Base-by-base conservation (phyloP, 1,284 basidiomycete genomes). In the Trichosporon coremiiforme region DNA sequence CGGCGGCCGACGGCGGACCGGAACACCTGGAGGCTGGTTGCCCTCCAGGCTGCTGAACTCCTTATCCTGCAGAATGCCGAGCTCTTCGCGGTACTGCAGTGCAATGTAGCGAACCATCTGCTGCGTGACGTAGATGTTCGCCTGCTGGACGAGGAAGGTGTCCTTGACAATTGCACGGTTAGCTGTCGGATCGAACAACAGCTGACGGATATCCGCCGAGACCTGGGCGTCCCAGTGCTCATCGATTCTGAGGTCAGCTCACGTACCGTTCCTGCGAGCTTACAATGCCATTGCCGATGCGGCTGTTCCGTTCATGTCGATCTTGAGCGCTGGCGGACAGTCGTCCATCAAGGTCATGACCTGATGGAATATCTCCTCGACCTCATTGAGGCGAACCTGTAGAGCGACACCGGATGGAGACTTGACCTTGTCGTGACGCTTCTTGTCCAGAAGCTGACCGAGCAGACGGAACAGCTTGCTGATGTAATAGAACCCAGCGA, bases 101-200 rank as follows among this genome's bases (percentile, higher is more conserved):
- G 92, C 91, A 70, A 94, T 91, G 78, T 93, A 94, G 68, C 92
- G 90, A 70, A 92, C 91, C 69, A 94, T 88, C 92, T 94, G 92
- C 91, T 94, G 68, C 2, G 92, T 94, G 73, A 94, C 92, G 77
- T 91, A 94, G 57, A 94, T 85, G 77, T 94, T 94, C 38, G 90
- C 90, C 80, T 94, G 92, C 87, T 93, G 91, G 64, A 94, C 92
- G 57, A 93, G 86, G 86, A 91, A 94, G 17, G 91, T 90, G 80
- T 95, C 93, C 69, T 91, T 86, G 0, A 91, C 92, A 75, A 91
- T 91, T 67, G 88, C 90, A 29, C 91, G 87, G 12, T 89, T 91
- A 3, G 92, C 91, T 4, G 60, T 35, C n/a, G 93, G 92, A 78
- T 94, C 92, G 74, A 92, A 90, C 78, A 95, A 93, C 80, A 94